phyloP scores from a whole-genome alignment of 352 stramenopile genomes.

The Phytophthora rubi region DNA sequence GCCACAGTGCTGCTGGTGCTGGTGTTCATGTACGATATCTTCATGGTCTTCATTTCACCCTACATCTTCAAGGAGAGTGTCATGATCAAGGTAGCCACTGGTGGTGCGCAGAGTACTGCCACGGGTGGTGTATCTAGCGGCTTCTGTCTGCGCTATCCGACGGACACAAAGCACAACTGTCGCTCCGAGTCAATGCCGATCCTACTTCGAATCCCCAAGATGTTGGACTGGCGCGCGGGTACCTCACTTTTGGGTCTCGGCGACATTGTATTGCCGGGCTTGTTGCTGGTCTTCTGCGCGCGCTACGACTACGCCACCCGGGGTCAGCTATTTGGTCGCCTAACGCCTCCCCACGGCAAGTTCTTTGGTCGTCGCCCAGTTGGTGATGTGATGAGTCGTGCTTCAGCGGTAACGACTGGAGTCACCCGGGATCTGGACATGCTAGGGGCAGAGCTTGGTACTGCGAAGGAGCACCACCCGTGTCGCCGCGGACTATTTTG shows the following conservation, averaged over 20 bases:
- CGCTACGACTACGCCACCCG: slow-evolving; percentile 93
- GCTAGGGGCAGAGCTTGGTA: slow-evolving; percentile 55
- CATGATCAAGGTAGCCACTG: slow-evolving; percentile 96
- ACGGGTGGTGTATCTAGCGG: slow-evolving; percentile 47
- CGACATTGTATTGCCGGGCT: slow-evolving; percentile 96
- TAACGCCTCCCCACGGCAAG: slow-evolving; percentile 52
- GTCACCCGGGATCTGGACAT: slow-evolving; percentile 27
- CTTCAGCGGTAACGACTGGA: slow-evolving; percentile 2
- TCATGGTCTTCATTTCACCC: slow-evolving; percentile 96
- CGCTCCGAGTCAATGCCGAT: slow-evolving; percentile 93
- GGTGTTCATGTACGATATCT: slow-evolving; percentile 97
- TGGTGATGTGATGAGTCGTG: slow-evolving; percentile 10
- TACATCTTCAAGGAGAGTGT: slow-evolving; percentile 91
- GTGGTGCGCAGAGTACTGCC: slow-evolving; percentile 61
- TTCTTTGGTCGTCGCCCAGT: slow-evolving; percentile 37
- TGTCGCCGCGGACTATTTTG: slow-evolving; percentile 67
- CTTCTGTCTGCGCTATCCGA: slow-evolving; percentile 82
- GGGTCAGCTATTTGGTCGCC: slow-evolving; percentile 67
- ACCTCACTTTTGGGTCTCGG: slow-evolving; percentile 95
- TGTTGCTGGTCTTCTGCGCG: slow-evolving; percentile 95
- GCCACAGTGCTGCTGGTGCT: slow-evolving; percentile 91
- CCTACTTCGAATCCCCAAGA: slow-evolving; percentile 93
- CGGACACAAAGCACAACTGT: slow-evolving; percentile 63
- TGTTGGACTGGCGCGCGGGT: slow-evolving; percentile 93
- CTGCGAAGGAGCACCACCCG: slow-evolving; percentile 31